phyloP scores from a whole-genome alignment of 2,329 filamentous ascomycete species.

The Torrubiella hemipterigena region DNA sequence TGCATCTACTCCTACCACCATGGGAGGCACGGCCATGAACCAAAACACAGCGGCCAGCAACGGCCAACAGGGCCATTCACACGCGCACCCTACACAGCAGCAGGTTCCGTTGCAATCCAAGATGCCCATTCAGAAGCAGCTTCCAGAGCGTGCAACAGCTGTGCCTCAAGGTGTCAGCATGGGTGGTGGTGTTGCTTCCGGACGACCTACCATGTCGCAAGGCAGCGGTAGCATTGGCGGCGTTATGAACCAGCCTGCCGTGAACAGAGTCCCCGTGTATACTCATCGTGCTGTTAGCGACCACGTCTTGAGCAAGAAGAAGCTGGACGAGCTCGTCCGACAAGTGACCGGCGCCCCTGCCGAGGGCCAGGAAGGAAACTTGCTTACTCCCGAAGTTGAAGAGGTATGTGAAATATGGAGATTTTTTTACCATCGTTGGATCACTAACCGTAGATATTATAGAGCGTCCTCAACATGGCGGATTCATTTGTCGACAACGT shows the following conservation, averaged over 20 bases:
- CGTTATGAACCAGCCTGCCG: conserved; percentile 76
- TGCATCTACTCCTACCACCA: conserved; percentile 17
- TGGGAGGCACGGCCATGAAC: conserved; percentile 18
- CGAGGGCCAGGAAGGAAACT: conserved; percentile 61
- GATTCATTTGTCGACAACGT: conserved; percentile 94
- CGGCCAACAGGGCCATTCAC: conserved; percentile 28
- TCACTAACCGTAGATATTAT: conserved; percentile 9
- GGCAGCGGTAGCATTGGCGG: conserved; percentile 68
- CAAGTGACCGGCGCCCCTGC: conserved; percentile 78
- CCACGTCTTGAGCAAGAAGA: conserved; percentile 92
- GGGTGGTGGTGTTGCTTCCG: conserved; percentile 43
- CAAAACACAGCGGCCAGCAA: conserved; percentile 7
- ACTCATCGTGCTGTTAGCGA: conserved; percentile 87
- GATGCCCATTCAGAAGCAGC: conserved; percentile 72
- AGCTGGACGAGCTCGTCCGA: conserved; percentile 85
- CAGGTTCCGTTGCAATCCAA: conserved; percentile 40
- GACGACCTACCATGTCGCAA: conserved; percentile 73
- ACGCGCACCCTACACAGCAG: conserved; percentile 36
- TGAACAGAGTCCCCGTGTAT: conserved; percentile 70
- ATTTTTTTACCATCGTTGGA: background rate
- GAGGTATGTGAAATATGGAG: conserved; percentile 48
- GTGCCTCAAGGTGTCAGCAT: conserved; percentile 65
- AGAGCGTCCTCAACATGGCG: conserved; percentile 80
- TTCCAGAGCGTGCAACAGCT: conserved; percentile 55
- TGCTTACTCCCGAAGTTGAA: conserved; percentile 84